These are phyloP conservation scores for Fragilariopsis cylindrus DNA, from an alignment of 108 stramenopile genomes.

Conservation along the genomic window DNA sequence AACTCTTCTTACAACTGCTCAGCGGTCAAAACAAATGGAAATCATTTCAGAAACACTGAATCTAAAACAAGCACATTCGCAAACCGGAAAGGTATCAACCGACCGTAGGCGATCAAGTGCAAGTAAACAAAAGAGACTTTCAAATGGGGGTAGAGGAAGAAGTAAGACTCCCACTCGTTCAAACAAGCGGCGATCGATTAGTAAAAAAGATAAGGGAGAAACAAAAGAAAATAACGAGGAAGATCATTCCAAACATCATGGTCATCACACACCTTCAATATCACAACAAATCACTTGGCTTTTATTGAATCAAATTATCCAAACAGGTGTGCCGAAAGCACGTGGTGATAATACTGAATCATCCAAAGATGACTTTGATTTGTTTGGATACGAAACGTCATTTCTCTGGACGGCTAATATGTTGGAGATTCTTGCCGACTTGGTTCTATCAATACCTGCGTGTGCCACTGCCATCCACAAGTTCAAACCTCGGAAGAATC, in stretches of 20 bases:
- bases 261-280: not conserved
- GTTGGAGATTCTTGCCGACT: conserved; percentile 83
- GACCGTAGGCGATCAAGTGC: conserved; percentile 34
- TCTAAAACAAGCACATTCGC: conserved; percentile 11
- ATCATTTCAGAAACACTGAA: conserved; percentile 37
- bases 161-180: conserved; percentile 54
- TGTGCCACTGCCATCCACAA: conserved; percentile 87
- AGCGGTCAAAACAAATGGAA: conserved; percentile 51
- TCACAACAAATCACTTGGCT: conserved; percentile 7
- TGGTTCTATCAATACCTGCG: conserved; percentile 87
- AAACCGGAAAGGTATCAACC: conserved; percentile 22
- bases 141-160: conserved; percentile 24
- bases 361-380: conserved; percentile 4
- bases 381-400: conserved; percentile 33
- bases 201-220: conserved; percentile 37
- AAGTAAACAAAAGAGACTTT: conserved; percentile 29
- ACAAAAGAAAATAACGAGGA: conserved; percentile 30
- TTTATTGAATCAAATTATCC: conserved; percentile 8
- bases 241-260: conserved; percentile 8
- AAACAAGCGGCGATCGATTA: conserved; percentile 21
- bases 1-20: conserved; percentile 42
- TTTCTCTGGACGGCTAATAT: conserved; percentile 73
- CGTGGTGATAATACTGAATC: not conserved
- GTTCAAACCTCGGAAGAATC: conserved; percentile 48
- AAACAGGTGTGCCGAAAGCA: not conserved